A percentile compares a stretch with the other conserved stretches of the same genome.
These are phyloP conservation scores for Trichoderma endophyticum DNA, from an alignment of 2,329 filamentous ascomycete species.

Conservation along the genomic window DNA sequence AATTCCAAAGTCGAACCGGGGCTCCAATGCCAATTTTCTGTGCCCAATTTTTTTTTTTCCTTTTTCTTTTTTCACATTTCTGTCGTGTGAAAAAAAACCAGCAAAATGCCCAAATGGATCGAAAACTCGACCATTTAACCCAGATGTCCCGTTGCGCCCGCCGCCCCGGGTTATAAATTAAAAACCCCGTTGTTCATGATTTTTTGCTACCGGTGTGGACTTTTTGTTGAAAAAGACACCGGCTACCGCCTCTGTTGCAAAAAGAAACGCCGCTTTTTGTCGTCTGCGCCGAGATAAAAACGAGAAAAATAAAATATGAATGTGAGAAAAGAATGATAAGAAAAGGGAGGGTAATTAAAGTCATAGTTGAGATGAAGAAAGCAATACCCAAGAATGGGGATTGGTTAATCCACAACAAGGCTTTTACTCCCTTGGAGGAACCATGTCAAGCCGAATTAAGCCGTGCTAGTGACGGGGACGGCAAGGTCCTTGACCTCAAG, in stretches of 20 bases:
- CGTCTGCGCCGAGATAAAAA: neutral
- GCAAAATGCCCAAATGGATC: constrained; percentile 7
- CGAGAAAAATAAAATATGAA: neutral
- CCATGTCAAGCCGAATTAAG: neutral
- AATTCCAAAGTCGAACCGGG: constrained; percentile 28
- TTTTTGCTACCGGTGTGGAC: constrained; percentile 31
- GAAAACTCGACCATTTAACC: neutral
- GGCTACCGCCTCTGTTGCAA: constrained; percentile 21
- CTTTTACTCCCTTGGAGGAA: neutral
- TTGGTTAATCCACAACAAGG: neutral
- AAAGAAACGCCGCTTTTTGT: constrained; percentile 13
- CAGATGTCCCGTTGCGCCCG: constrained; percentile 16
- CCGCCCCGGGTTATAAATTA: constrained; percentile 16
- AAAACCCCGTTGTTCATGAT: neutral
- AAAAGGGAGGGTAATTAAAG: neutral
- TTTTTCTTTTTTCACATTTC: neutral
- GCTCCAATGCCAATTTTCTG: constrained; percentile 10
- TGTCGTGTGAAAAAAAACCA: neutral
- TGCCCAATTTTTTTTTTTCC: neutral
- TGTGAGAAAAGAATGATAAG: constrained; percentile 12
- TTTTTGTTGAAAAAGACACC: constrained; percentile 44
- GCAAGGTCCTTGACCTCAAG: constrained; percentile 63
- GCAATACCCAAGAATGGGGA: neutral
- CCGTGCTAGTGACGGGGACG: neutral
- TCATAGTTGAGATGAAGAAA: neutral